phyloP scores from a whole-genome alignment of 805 yeast genomes.

The Ogataea methanolica region DNA sequence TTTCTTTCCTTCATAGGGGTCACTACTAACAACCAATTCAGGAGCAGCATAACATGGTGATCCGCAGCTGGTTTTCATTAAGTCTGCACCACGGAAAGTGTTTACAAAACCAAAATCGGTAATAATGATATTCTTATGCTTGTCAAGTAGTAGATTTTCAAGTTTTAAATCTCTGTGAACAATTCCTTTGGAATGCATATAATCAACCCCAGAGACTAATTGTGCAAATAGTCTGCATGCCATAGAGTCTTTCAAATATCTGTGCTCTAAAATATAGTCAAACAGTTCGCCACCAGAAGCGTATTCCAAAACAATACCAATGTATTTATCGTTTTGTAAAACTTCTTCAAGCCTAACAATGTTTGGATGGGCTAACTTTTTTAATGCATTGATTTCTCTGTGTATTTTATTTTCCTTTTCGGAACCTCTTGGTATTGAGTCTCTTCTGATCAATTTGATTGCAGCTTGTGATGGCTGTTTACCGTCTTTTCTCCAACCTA shows the following conservation, averaged over 20 bases:
- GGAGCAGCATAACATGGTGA: conserved; percentile 99
- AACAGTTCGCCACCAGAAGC: conserved; percentile 97
- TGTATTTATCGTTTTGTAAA: conserved; percentile 87
- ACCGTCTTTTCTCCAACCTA: conserved; percentile 92
- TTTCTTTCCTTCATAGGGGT: conserved; percentile 86
- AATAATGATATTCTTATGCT: conserved; percentile 79
- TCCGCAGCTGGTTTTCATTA: conserved; percentile 94
- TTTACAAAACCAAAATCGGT: conserved; percentile 96
- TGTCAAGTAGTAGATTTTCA: conserved; percentile 73
- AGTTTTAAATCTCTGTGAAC: conserved; percentile 75
- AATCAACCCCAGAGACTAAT: conserved; percentile 87
- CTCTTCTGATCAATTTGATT: conserved; percentile 85
- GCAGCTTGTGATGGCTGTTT: conserved; percentile 82
- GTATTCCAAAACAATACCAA: conserved; percentile 93
- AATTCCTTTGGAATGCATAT: conserved; percentile 76
- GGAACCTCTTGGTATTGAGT: conserved; percentile 79
- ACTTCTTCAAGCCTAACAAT: conserved; percentile 90
- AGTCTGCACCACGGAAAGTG: conserved; percentile 64
- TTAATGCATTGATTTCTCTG: conserved; percentile 88
- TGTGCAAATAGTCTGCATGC: conserved; percentile 92
- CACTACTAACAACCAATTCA: conserved; percentile 81
- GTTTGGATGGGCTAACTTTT: conserved; percentile 86
- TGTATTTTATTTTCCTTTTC: conserved; percentile 86
- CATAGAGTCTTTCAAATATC: conserved; percentile 77
- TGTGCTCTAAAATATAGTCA: conserved; percentile 83